These are phyloP conservation scores for Penicillium samsonianum DNA, from an alignment of 495 filamentous ascomycete genomes.

Conservation along the genomic window DNA sequence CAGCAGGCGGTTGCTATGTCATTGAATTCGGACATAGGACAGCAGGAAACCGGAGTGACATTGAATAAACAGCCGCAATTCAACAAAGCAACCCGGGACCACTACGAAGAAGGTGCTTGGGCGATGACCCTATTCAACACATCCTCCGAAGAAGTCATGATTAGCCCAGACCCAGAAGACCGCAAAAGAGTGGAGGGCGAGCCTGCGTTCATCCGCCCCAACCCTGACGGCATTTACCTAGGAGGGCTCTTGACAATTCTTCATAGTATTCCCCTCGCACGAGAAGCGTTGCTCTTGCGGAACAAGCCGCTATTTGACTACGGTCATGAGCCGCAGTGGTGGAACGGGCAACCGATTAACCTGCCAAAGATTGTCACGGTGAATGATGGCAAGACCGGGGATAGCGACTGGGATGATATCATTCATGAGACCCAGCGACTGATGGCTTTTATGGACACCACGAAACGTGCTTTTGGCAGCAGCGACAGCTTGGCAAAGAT, in stretches of 20 bases:
- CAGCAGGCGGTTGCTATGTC: constrained; percentile 60
- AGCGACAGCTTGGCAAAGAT: constrained; percentile 58
- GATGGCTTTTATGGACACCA: constrained; percentile 82
- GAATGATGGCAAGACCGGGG: constrained; percentile 38
- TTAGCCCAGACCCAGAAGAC: constrained; percentile 59
- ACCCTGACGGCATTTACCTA: constrained; percentile 58
- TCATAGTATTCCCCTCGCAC: constrained; percentile 79
- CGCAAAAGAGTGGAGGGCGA: constrained; percentile 59
- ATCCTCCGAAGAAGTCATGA: constrained; percentile 57
- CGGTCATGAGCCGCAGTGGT: constrained; percentile 75
- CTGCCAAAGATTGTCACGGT: constrained; percentile 58
- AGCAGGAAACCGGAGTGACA: constrained; percentile 62
- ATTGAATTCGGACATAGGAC: constrained; percentile 44
- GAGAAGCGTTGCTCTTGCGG: constrained; percentile 68
- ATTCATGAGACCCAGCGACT: constrained; percentile 64
- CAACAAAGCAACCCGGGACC: constrained; percentile 67
- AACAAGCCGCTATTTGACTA: constrained; percentile 58
- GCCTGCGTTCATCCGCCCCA: constrained; percentile 74
- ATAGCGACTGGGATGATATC: constrained; percentile 49
- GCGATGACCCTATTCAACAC: constrained; percentile 65
- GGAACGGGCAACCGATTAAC: constrained; percentile 70
- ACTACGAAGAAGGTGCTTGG: constrained; percentile 76
- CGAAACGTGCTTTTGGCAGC: constrained; percentile 80
- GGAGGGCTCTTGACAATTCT: constrained; percentile 74
- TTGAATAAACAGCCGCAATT: constrained; percentile 53